Percentiles rank a stretch among this genome's conserved stretches.
Conservation (phyloP, 176 grass and related monocot species). For the Ensete ventricosum region DNA sequence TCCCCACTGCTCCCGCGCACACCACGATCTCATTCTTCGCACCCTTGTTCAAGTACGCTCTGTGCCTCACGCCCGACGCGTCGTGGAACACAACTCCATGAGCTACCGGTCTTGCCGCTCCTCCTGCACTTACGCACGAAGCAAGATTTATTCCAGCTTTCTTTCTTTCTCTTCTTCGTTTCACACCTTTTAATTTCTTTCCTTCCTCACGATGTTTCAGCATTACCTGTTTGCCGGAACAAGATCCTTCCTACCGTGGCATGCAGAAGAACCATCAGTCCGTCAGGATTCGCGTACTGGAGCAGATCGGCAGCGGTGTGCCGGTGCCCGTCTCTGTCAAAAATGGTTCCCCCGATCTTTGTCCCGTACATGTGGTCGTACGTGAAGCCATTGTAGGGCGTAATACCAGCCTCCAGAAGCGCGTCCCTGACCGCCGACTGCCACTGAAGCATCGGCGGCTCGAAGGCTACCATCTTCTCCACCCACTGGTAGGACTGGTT, state of each 20-base stretch:
- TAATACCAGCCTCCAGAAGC: slow-evolving; percentile 41
- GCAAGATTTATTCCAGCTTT: background rate
- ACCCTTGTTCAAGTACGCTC: slow-evolving; percentile 2
- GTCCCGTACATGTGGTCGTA: slow-evolving; percentile 52
- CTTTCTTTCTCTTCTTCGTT: no score
- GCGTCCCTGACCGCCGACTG: slow-evolving; percentile 47
- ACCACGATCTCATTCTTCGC: slow-evolving; percentile 3
- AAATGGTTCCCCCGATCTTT: slow-evolving; percentile 54
- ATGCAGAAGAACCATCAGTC: slow-evolving; percentile 45
- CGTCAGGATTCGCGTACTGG: slow-evolving; percentile 28
- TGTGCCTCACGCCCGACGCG: background rate
- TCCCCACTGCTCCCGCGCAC: slow-evolving; percentile 4
- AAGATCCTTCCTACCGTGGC: slow-evolving; percentile 49
- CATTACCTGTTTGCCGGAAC: slow-evolving; percentile 41
- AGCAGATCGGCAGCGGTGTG: slow-evolving; percentile 74
- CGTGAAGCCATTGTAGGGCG: slow-evolving; percentile 57
- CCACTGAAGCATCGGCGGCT: slow-evolving; percentile 43
- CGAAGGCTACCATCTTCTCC: slow-evolving; percentile 52
- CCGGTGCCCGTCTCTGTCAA: slow-evolving; percentile 40
- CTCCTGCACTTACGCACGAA: background rate
- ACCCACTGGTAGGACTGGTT: slow-evolving; percentile 35
- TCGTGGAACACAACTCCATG: slow-evolving; percentile 2
- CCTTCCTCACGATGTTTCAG: background rate
- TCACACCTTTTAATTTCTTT: no score
- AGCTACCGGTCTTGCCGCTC: background rate